Base-by-base conservation (phyloP, 139 green algal genomes). In the Closterium sp. region DNA sequence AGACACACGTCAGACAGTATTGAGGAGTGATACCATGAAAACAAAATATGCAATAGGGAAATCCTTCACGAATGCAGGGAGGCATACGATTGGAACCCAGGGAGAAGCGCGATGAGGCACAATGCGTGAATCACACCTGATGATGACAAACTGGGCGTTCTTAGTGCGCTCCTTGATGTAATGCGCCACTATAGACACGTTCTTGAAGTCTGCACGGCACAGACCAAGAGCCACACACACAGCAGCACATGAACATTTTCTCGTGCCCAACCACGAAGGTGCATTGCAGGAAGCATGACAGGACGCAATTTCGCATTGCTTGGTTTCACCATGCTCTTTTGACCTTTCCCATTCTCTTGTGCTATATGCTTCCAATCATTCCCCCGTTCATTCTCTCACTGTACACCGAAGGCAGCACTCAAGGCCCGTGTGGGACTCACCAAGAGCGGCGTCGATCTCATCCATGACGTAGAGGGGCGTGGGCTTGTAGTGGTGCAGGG, bases 401-500 rank as follows among this genome's bases (percentile, higher is more conserved):
- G 38, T 9, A 50, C 38, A 50, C 38, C 38, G 7, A 50, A 50
- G 38, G 0, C 38, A 50, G 5, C 38, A 50, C 38, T 50, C 38
- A 50, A 1, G 38, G 38, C 38, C 13, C 38, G 38, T 13, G 38
- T 13, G 38, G 17, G 13, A 32, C 91, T 92, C 89, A 95, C 93
- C 93, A 22, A 99, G 96, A 21, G 98, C 98, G 1, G 98, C 98
- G 93, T 99, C 98, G 79, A 99, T 99, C 95, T 99, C 98, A 93
- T 99, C 98, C 98, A 99, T 99, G 34, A 99, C 98, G 93, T 99
- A 99, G 22, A 99, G 96, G n/a, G 98, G 98, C 17, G 98, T 99
- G 62, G 98, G 98, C 95, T 98, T 98, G 97, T 98, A 99, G 93
- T 99, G 97, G 95, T 99, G 98, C 94, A 99, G 97, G 24, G 98